Evolutionary conservation across 805 yeast species (phyloP).

Genomic region (Candida krabiensis): DNA sequence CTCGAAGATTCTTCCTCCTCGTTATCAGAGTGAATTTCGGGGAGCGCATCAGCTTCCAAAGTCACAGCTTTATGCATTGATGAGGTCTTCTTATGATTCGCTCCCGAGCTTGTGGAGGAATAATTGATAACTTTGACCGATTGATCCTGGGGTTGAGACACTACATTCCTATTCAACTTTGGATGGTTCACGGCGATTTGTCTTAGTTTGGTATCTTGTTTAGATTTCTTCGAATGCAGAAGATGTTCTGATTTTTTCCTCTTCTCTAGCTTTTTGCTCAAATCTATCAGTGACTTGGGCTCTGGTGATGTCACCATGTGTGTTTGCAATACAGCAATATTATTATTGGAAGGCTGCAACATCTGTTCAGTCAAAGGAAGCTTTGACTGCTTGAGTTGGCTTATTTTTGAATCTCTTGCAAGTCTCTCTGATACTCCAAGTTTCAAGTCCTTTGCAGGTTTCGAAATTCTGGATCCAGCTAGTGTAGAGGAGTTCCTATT

Average conservation of each 20-base stretch:
- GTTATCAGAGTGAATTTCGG: constrained; percentile 26
- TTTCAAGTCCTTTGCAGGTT: constrained; percentile 11
- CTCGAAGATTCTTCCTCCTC: constrained; percentile 20
- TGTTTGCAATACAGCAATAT: constrained; percentile 3
- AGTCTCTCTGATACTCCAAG: constrained; percentile 5
- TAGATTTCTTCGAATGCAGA: constrained; percentile 13
- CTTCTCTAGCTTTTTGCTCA: constrained; percentile 20
- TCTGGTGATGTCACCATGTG: constrained; percentile 14
- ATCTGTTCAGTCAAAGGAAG: constrained; percentile 29
- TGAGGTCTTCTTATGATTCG: constrained; percentile 4
- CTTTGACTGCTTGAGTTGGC: constrained; percentile 13
- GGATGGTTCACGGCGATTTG: constrained; percentile 21
- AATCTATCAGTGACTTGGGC: constrained; percentile 17
- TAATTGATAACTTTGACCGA: neutral
- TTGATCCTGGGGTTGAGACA: constrained; percentile 2
- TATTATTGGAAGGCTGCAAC: constrained; percentile 16
- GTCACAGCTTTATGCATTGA: neutral
- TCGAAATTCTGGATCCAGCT: constrained; percentile 14
- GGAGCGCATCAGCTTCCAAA: constrained; percentile 9
- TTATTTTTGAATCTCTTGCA: constrained; percentile 7
- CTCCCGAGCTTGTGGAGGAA: neutral
- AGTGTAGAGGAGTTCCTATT: neutral
- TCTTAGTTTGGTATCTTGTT: constrained; percentile 11
- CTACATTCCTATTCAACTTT: constrained; percentile 13
- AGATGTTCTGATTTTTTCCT: constrained; percentile 18